These are phyloP conservation scores for Didymosphaeria variabile DNA, from an alignment of 2,329 filamentous ascomycete species.

Conservation along the genomic window DNA sequence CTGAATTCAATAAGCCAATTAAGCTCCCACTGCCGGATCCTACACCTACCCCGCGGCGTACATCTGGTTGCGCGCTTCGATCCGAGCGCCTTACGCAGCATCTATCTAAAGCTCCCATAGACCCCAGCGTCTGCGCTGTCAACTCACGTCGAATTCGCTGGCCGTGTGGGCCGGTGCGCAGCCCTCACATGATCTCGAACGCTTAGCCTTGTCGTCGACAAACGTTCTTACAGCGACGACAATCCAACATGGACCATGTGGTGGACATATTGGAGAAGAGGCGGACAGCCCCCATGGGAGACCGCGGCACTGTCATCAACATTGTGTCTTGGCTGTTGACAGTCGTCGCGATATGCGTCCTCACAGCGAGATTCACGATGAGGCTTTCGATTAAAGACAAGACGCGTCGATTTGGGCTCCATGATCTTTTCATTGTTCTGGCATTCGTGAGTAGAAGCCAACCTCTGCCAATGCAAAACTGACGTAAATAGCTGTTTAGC, in stretches of 20 bases:
- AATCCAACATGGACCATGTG: conserved; percentile 24
- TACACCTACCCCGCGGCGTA: conserved; percentile 23
- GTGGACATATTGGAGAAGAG: conserved; percentile 23
- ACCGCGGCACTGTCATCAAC: conserved; percentile 30
- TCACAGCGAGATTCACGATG: conserved; percentile 37
- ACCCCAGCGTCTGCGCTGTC: conserved; percentile 20
- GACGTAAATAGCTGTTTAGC: conserved; percentile 35
- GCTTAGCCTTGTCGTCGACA: conserved; percentile 15
- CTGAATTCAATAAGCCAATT: conserved; percentile 32
- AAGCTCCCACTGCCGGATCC: conserved; percentile 33
- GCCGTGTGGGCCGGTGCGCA: conserved; percentile 31
- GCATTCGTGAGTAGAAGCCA: conserved; percentile 32
- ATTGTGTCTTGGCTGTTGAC: conserved; percentile 40
- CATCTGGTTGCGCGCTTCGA: conserved; percentile 24
- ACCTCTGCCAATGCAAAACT: conserved; percentile 8
- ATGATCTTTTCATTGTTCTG: conserved; percentile 37
- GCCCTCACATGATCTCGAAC: conserved; percentile 30
- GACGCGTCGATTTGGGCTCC: conserved; percentile 24
- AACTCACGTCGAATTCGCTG: conserved; percentile 29
- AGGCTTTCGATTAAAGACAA: conserved; percentile 34
- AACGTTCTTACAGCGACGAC: conserved; percentile 10
- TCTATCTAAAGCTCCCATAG: conserved; percentile 26
- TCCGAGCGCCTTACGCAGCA: conserved; percentile 20
- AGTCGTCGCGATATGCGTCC: conserved; percentile 30
- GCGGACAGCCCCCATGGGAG: conserved; percentile 19